Evolutionary conservation across 1,139 yeast genomes (phyloP).

Genomic region (Eremothecium cymbalariae): DNA sequence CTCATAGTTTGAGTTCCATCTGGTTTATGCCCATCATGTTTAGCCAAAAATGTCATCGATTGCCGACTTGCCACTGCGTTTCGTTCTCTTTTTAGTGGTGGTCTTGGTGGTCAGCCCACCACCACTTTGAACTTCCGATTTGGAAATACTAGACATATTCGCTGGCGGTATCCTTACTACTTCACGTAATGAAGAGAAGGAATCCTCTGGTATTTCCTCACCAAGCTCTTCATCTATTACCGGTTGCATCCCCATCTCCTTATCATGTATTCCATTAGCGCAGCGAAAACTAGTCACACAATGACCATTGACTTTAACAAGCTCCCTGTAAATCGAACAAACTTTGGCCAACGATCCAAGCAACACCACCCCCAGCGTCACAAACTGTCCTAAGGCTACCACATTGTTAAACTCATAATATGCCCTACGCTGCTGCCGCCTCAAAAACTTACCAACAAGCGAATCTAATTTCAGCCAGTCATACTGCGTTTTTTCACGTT

Average conservation of each 20-base stretch:
- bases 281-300: too few relatives aligned
- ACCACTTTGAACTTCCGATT: constrained; percentile 27
- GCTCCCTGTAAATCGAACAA: constrained; percentile 25
- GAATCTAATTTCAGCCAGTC: constrained; percentile 15
- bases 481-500: constrained; percentile 7
- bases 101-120: constrained; percentile 28
- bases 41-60: constrained; percentile 55
- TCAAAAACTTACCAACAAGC: constrained; percentile 14
- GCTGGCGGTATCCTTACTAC: constrained; percentile 17
- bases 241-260: constrained; percentile 4
- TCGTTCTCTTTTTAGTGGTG: constrained; percentile 41
- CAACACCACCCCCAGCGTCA: constrained; percentile 63
- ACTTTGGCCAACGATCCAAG: constrained; percentile 51
- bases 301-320: too few relatives aligned
- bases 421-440: constrained; percentile 16
- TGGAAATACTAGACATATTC: too few relatives aligned
- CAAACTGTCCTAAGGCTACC: constrained; percentile 69
- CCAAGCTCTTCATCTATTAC: constrained; percentile 17
- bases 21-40: constrained; percentile 2
- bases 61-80: constrained; percentile 40
- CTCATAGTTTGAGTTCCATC: too few relatives aligned
- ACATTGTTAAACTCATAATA: constrained; percentile 60
- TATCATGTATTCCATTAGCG: constrained; percentile 17
- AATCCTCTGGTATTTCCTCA: constrained; percentile 14
- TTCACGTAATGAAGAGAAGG: constrained; percentile 8